These are phyloP conservation scores for Neckera pumila DNA, from an alignment of 225 moss, liverwort and hornwort genomes.

Conservation along the genomic window DNA sequence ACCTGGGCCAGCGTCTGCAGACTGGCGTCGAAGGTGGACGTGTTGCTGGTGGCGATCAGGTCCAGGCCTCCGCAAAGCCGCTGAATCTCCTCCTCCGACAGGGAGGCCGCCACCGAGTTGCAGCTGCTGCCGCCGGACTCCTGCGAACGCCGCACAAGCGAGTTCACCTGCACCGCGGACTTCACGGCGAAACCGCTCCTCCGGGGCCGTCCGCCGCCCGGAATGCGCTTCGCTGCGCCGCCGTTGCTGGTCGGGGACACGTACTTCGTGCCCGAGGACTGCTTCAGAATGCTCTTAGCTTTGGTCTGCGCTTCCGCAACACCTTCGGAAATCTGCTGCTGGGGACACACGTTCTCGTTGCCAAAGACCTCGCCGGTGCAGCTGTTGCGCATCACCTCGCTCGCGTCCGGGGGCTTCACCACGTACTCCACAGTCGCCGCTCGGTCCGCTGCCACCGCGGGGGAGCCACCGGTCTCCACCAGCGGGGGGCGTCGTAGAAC, in stretches of 20 bases:
- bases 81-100: conserved; percentile 35
- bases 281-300: conserved; percentile 30
- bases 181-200: conserved; percentile 26
- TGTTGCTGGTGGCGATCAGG: conserved; percentile 32
- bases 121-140: conserved; percentile 33
- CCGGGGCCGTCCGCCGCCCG: not conserved
- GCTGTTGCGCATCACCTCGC: conserved; percentile 44
- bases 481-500: conserved; percentile 25
- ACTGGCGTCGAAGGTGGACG: conserved; percentile 32
- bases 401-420: conserved; percentile 29
- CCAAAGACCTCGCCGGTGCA: conserved; percentile 48
- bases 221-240: not conserved
- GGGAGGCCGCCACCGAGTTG: conserved; percentile 25
- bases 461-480: conserved; percentile 20
- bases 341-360: conserved; percentile 39
- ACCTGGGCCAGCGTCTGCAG: conserved; percentile 37
- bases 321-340: conserved; percentile 1
- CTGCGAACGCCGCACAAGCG: conserved; percentile 36
- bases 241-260: conserved; percentile 3
- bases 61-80: conserved; percentile 39
- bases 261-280: conserved; percentile 18
- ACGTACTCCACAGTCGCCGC: conserved; percentile 33
- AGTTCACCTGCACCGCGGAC: conserved; percentile 36
- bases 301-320: not conserved
- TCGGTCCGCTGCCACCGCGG: not conserved